phyloP scores from a whole-genome alignment of 2,329 filamentous ascomycete species.

The Phialocephala sp. region DNA sequence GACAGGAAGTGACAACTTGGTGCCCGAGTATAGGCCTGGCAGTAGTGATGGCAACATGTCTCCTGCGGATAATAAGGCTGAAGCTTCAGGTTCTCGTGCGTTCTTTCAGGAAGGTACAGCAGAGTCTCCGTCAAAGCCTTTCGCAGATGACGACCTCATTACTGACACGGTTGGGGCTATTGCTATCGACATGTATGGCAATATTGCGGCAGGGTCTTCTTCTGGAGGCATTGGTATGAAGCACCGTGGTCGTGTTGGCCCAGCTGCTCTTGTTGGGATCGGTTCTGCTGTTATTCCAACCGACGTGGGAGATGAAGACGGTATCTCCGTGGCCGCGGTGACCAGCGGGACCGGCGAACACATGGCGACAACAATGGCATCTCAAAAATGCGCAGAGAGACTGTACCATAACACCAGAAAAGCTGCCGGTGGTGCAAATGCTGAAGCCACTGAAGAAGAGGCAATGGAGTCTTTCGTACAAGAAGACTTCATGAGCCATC shows the following conservation, averaged over 20 bases:
- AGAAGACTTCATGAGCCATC: conserved; percentile 92
- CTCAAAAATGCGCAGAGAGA: conserved; percentile 82
- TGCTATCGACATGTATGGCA: conserved; percentile 82
- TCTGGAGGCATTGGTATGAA: conserved; percentile 99
- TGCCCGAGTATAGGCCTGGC: conserved; percentile 18
- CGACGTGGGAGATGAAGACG: conserved; percentile 71
- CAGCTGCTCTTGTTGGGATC: conserved; percentile 89
- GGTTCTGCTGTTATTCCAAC: conserved; percentile 88
- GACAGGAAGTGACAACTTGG: conserved; percentile 16
- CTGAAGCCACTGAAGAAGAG: conserved; percentile 77
- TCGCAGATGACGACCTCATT: conserved; percentile 57
- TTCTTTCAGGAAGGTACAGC: conserved; percentile 35
- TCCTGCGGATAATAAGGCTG: conserved; percentile 24
- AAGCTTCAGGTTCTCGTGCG: conserved; percentile 18
- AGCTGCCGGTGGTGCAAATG: conserved; percentile 63
- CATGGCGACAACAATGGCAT: conserved; percentile 94
- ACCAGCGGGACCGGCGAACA: conserved; percentile 97
- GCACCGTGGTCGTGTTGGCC: conserved; percentile 87
- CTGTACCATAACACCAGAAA: conserved; percentile 75
- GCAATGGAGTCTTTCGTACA: conserved; percentile 78
- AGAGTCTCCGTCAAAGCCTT: conserved; percentile 26
- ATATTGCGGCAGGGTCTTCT: conserved; percentile 92
- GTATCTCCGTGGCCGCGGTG: conserved; percentile 77
- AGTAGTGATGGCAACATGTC: conserved; percentile 39
- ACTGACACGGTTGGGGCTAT: conserved; percentile 97